Conservation (phyloP, 2,329 filamentous ascomycete species). For the Neopestalotiopsis sp. region DNA sequence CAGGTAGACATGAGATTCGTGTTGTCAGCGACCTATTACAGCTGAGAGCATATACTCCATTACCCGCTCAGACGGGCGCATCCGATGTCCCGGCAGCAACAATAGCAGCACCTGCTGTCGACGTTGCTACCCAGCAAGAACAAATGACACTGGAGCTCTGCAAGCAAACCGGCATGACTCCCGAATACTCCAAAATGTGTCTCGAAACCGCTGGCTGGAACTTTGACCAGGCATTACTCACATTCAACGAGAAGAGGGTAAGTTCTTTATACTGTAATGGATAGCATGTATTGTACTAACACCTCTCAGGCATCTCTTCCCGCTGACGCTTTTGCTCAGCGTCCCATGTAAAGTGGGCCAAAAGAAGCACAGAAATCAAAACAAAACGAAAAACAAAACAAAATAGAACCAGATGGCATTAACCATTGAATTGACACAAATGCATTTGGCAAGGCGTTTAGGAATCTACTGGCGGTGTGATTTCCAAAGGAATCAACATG, state of each 20-base stretch:
- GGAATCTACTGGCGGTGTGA: conserved; percentile 7
- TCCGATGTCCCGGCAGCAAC: conserved; percentile 29
- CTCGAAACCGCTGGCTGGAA: conserved; percentile 82
- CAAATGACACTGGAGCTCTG: conserved; percentile 78
- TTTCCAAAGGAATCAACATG: not conserved
- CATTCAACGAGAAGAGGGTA: conserved; percentile 80
- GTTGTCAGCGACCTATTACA: conserved; percentile 82
- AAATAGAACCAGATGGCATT: too few species aligned
- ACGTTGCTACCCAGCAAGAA: conserved; percentile 61
- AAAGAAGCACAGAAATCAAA: not conserved
- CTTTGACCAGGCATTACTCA: conserved; percentile 73
- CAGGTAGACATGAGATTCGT: conserved; percentile 68
- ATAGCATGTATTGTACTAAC: not conserved
- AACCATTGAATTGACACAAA: not conserved
- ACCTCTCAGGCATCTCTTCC: conserved; percentile 12
- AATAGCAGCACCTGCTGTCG: conserved; percentile 27
- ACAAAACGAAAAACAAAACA: not conserved
- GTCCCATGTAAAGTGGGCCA: not conserved
- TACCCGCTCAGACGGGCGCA: conserved; percentile 44
- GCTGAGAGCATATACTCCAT: conserved; percentile 67
- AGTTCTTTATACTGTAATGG: conserved; percentile 28
- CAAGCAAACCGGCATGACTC: conserved; percentile 79
- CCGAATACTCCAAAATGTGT: conserved; percentile 81
- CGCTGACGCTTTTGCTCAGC: conserved; percentile 17
- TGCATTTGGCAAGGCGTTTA: conserved; percentile 22